A percentile compares a stretch with the other conserved stretches of the same genome.
These are phyloP conservation scores for Annona squamosa DNA, from an alignment of 164 flowering plant genomes.

Conservation along the genomic window DNA sequence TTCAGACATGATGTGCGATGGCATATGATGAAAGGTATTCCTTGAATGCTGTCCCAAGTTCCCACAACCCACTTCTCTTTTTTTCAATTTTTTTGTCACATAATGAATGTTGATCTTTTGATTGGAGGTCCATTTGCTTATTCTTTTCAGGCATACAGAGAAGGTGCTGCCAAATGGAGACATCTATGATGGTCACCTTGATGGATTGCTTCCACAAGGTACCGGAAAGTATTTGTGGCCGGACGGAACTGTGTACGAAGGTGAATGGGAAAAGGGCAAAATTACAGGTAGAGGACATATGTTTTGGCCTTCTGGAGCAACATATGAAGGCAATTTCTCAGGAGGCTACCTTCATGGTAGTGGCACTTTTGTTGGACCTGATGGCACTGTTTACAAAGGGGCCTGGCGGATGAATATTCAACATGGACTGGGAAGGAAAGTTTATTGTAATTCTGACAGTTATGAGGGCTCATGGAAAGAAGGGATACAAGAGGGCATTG, in stretches of 20 bases:
- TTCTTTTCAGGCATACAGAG: conserved; percentile 16
- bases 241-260: conserved; percentile 73
- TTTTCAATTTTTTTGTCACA: no score
- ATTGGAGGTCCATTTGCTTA: not conserved
- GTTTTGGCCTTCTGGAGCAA: conserved; percentile 61
- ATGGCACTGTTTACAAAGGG: conserved; percentile 58
- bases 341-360: conserved; percentile 75
- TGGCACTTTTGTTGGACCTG: conserved; percentile 43
- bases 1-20: conserved; percentile 9
- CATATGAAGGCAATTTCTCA: conserved; percentile 76
- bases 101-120: not conserved
- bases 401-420: conserved; percentile 72
- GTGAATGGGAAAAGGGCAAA: conserved; percentile 80
- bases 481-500: conserved; percentile 70
- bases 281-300: conserved; percentile 74
- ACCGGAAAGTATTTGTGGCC: conserved; percentile 75
- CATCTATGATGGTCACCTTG: conserved; percentile 48
- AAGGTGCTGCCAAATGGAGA: conserved; percentile 63
- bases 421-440: conserved; percentile 73
- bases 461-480: conserved; percentile 95
- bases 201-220: conserved; percentile 61
- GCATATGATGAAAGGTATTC: conserved; percentile 14
- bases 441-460: conserved; percentile 53
- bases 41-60: not conserved
- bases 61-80: not conserved